Evolutionary conservation across 495 filamentous ascomycete genomes (phyloP).

Genomic region (Penicillium nucicola): DNA sequence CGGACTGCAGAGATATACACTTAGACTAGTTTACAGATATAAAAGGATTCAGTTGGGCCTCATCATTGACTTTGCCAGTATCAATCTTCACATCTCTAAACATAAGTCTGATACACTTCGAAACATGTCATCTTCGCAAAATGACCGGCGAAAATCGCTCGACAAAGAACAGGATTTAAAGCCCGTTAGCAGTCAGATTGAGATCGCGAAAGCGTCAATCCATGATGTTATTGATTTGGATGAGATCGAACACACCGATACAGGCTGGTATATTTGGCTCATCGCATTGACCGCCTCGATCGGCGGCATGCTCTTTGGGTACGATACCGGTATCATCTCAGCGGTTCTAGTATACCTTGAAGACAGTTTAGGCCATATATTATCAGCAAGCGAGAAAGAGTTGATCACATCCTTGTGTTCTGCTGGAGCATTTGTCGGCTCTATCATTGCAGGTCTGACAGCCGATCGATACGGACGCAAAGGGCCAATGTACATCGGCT

Average conservation of each 20-base stretch:
- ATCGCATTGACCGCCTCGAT: constrained; percentile 34
- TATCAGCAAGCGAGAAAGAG: constrained; percentile 41
- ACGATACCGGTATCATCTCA: constrained; percentile 50
- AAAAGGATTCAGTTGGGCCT: too few species aligned
- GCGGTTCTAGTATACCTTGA: constrained; percentile 43
- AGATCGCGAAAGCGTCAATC: too few species aligned
- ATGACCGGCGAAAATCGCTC: too few species aligned
- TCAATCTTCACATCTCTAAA: too few species aligned
- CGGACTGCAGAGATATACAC: too few species aligned
- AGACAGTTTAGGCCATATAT: constrained; percentile 24
- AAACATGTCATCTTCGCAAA: too few species aligned
- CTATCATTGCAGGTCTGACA: constrained; percentile 49
- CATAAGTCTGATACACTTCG: too few species aligned
- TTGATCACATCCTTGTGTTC: constrained; percentile 46
- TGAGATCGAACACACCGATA: background rate
- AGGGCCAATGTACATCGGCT: constrained; percentile 47
- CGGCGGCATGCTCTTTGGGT: constrained; percentile 42
- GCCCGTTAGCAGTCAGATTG: too few species aligned
- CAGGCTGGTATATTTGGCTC: constrained; percentile 32
- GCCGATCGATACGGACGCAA: constrained; percentile 53
- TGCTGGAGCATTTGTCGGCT: constrained; percentile 49
- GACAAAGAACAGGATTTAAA: too few species aligned
- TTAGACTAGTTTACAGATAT: too few species aligned
- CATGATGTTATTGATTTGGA: background rate
- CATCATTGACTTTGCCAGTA: too few species aligned